phyloP scores from a whole-genome alignment of 2,329 filamentous ascomycete species.

The Biscogniauxia marginata region DNA sequence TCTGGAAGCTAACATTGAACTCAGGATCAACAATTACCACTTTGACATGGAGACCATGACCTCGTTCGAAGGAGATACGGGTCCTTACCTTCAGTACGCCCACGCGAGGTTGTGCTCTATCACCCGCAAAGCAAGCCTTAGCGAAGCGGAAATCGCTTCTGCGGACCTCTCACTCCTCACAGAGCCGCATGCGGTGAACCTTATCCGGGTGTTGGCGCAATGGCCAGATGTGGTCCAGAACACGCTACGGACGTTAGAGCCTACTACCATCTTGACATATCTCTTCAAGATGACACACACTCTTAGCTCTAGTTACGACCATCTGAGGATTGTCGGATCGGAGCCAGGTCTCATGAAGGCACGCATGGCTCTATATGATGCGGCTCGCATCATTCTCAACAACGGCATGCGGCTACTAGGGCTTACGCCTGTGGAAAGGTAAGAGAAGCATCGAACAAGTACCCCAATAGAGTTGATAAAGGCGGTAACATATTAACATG shows the following conservation, averaged over 20 bases:
- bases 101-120: constrained; percentile 59
- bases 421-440: constrained; percentile 70
- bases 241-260: constrained; percentile 80
- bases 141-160: constrained; percentile 39
- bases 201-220: constrained; percentile 72
- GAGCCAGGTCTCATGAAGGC: constrained; percentile 70
- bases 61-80: constrained; percentile 71
- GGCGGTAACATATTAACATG: neutral
- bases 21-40: constrained; percentile 48
- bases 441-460: neutral
- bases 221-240: constrained; percentile 85
- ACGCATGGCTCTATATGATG: constrained; percentile 75
- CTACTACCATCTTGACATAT: constrained; percentile 60
- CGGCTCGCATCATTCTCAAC: constrained; percentile 70
- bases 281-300: constrained; percentile 74
- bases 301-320: constrained; percentile 77
- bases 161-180: constrained; percentile 61
- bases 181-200: constrained; percentile 56
- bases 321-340: constrained; percentile 77
- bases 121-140: constrained; percentile 32
- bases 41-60: constrained; percentile 74
- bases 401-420: constrained; percentile 85
- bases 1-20: constrained; percentile 2
- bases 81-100: constrained; percentile 71
- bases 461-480: neutral